A percentile compares a stretch with the other conserved stretches of the same genome.
phyloP scores from a whole-genome alignment of 169 alveolate species.

The Sarcocystis neurona region DNA sequence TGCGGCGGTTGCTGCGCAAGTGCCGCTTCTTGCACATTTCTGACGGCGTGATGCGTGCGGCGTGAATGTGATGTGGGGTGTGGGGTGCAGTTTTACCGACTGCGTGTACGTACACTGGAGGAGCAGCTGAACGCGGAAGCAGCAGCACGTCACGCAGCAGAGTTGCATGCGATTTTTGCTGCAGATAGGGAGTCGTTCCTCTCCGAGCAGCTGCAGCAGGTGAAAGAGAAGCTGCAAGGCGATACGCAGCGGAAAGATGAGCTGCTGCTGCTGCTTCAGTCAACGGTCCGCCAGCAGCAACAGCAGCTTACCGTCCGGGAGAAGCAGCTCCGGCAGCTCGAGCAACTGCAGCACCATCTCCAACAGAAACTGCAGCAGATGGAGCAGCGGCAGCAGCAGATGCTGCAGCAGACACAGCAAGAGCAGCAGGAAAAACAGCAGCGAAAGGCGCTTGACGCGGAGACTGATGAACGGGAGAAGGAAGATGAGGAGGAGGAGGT shows the following conservation, averaged over 20 bases:
- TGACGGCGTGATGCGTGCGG: too few species aligned
- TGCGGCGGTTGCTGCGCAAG: too few species aligned
- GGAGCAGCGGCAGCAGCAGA: background rate
- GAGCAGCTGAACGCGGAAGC: constrained; percentile 11
- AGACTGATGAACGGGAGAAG: background rate
- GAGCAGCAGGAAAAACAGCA: background rate
- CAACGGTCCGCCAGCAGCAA: background rate
- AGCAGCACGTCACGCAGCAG: constrained; percentile 2
- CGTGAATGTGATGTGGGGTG: too few species aligned
- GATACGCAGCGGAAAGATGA: constrained; percentile 9
- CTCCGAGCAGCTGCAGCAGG: background rate
- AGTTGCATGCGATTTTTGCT: background rate
- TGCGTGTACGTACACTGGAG: background rate
- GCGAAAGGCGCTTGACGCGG: background rate
- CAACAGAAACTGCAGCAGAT: constrained; percentile 6
- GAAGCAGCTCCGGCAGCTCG: background rate
- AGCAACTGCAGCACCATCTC: background rate
- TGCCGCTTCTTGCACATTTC: too few species aligned
- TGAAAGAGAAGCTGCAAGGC: background rate
- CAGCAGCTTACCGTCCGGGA: constrained; percentile 22
- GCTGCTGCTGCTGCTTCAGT: background rate
- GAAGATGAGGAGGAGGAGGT: background rate
- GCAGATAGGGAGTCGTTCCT: background rate
- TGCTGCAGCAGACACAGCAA: background rate
- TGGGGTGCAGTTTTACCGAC: background rate